Evolutionary conservation across 1,139 yeast genomes (phyloP).

Genomic region (Nadsonia starkeyi-henricii): DNA sequence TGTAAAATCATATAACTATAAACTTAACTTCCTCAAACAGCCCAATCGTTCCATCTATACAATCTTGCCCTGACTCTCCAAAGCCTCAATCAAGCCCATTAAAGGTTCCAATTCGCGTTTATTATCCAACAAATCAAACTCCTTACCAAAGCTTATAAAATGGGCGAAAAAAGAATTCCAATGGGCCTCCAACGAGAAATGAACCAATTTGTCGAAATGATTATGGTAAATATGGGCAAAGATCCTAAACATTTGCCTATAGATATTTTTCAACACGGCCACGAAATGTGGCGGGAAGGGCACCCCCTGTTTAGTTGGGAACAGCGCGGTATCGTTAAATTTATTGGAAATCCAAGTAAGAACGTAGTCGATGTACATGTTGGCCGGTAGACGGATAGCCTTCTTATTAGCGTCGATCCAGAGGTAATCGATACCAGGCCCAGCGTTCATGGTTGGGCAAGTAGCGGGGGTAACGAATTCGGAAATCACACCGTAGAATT

Average conservation of each 20-base stretch:
- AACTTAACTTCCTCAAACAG: no score
- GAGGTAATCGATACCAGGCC: slow-evolving; percentile 76
- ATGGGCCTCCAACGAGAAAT: slow-evolving; percentile 85
- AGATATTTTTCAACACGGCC: slow-evolving; percentile 73
- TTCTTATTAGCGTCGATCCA: slow-evolving; percentile 78
- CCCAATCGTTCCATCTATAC: no score
- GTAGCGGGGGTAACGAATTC: slow-evolving; percentile 83
- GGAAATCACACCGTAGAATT: slow-evolving; percentile 74
- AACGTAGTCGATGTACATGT: slow-evolving; percentile 84
- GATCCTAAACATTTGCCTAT: slow-evolving; percentile 87
- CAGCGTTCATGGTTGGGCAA: slow-evolving; percentile 92
- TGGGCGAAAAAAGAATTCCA: slow-evolving; percentile 99
- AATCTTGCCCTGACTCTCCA: slow-evolving; percentile 81
- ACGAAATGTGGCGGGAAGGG: slow-evolving; percentile 82
- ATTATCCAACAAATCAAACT: slow-evolving; percentile 66
- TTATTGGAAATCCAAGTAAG: slow-evolving; percentile 82
- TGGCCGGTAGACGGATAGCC: slow-evolving; percentile 78
- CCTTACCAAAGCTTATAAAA: slow-evolving; percentile 73
- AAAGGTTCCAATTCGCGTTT: slow-evolving; percentile 63
- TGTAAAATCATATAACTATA: no score
- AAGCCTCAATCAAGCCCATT: slow-evolving; percentile 55
- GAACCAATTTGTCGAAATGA: slow-evolving; percentile 85
- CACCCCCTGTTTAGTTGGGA: slow-evolving; percentile 84
- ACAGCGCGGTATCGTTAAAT: slow-evolving; percentile 74
- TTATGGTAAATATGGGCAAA: slow-evolving; percentile 92